Percentiles rank a stretch among this genome's conserved stretches.
Evolutionary conservation across 108 stramenopile genomes (phyloP).

Genomic region (Cyclostephanos tholiformis): DNA sequence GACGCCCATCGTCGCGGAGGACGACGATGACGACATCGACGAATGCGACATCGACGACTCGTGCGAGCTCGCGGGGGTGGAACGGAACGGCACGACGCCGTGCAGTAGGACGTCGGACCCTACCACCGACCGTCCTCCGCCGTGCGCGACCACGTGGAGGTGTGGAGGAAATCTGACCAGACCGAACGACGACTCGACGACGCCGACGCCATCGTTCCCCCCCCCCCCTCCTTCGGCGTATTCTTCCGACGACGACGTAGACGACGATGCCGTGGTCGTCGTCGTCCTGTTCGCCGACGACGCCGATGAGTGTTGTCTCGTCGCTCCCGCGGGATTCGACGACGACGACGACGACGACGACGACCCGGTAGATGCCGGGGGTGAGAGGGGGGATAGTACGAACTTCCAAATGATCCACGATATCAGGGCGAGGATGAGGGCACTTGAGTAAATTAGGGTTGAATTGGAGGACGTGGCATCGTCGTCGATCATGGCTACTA

Average conservation of each 20-base stretch:
- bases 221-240: not conserved
- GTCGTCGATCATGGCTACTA: no score
- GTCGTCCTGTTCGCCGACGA: not conserved
- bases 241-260: not conserved
- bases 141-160: not conserved
- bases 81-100: conserved; percentile 36
- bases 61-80: conserved; percentile 8
- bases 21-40: not conserved
- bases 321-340: not conserved
- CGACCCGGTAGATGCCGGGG: conserved; percentile 1
- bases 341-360: conserved; percentile 1
- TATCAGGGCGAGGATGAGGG: conserved; percentile 23
- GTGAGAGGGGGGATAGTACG: conserved; percentile 6
- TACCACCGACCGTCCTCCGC: not conserved
- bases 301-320: not conserved
- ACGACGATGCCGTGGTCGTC: not conserved
- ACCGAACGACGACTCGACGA: conserved; percentile 3
- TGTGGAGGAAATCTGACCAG: conserved; percentile 30
- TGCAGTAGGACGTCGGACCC: conserved; percentile 9
- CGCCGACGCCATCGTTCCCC: not conserved
- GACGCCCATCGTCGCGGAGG: not conserved
- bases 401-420: conserved; percentile 30
- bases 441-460: not conserved
- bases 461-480: no score
- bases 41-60: not conserved